These are phyloP conservation scores for Eimeria acervulina DNA, from an alignment of 169 alveolate genomes.

Conservation along the genomic window DNA sequence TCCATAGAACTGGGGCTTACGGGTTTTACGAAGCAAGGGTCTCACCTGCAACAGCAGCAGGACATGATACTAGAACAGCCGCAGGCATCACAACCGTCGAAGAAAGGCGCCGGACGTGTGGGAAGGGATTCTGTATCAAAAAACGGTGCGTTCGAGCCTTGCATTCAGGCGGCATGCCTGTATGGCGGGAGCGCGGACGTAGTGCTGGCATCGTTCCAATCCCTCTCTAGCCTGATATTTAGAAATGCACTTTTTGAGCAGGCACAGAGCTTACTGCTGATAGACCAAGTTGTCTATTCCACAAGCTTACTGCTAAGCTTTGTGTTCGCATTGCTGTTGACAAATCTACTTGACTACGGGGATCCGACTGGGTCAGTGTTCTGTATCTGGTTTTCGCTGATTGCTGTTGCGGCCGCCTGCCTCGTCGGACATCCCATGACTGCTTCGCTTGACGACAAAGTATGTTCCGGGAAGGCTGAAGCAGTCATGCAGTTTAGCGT, in stretches of 20 bases:
- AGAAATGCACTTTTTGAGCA: conserved; percentile 39
- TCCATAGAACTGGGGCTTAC: conserved; percentile 22
- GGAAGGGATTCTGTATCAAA: background rate
- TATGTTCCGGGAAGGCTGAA: background rate
- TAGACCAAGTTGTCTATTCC: conserved; percentile 65
- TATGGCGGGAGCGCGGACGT: conserved; percentile 48
- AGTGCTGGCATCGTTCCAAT: conserved; percentile 58
- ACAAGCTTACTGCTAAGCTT: conserved; percentile 45
- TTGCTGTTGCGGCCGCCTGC: conserved; percentile 54
- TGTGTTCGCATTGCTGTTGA: conserved; percentile 43
- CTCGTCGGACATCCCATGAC: conserved; percentile 54
- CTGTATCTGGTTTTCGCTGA: conserved; percentile 66
- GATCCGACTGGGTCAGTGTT: conserved; percentile 40
- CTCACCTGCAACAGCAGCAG: background rate
- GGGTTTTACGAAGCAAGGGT: conserved; percentile 51
- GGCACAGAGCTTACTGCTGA: conserved; percentile 57
- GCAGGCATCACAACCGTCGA: conserved; percentile 8
- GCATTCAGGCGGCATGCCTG: conserved; percentile 72
- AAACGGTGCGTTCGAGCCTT: conserved; percentile 21
- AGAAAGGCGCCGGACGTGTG: conserved; percentile 11
- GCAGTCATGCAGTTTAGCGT: background rate
- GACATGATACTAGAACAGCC: background rate
- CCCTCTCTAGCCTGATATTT: conserved; percentile 50
- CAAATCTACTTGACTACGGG: conserved; percentile 39
- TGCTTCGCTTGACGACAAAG: conserved; percentile 57